A percentile compares a stretch with the other conserved stretches of the same genome.
These are phyloP conservation scores for Conringia planisiliqua DNA, from an alignment of 345 rosid species.

Conservation along the genomic window DNA sequence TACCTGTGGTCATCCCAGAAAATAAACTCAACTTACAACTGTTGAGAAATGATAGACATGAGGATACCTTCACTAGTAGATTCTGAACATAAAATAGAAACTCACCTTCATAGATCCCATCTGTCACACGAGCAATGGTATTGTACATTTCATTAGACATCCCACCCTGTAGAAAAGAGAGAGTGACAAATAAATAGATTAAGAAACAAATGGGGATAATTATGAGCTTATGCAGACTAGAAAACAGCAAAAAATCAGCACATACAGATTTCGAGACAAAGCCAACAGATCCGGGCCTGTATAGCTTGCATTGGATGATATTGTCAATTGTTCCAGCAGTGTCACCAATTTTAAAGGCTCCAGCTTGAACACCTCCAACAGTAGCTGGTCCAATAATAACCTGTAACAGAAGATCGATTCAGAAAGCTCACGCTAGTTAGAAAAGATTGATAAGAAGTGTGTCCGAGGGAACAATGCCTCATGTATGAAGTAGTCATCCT, in stretches of 20 bases:
- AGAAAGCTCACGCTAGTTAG: neutral
- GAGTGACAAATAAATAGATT: neutral
- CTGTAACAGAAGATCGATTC: conserved; percentile 33
- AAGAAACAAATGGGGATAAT: neutral
- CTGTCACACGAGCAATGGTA: conserved; percentile 87
- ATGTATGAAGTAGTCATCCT: neutral
- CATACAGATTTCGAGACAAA: conserved; percentile 98
- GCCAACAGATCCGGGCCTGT: conserved; percentile 98
- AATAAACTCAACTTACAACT: neutral
- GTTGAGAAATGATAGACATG: neutral
- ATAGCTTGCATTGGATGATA: conserved; percentile 83
- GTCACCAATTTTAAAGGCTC: conserved; percentile 98
- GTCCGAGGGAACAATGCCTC: neutral
- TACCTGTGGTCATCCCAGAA: conserved; percentile 51
- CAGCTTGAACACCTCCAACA: conserved; percentile 98
- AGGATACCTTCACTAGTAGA: neutral
- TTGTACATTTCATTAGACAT: conserved; percentile 98
- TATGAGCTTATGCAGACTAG: conserved; percentile 3
- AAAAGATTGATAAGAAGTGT: neutral
- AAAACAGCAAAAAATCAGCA: neutral
- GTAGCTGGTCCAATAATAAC: conserved; percentile 99
- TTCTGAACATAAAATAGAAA: neutral
- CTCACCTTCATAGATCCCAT: conserved; percentile 93
- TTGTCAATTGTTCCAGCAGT: conserved; percentile 98
- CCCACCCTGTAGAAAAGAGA: conserved; percentile 63